phyloP scores from a whole-genome alignment of 306 rosid species.

The Cucurbita ficifolia region DNA sequence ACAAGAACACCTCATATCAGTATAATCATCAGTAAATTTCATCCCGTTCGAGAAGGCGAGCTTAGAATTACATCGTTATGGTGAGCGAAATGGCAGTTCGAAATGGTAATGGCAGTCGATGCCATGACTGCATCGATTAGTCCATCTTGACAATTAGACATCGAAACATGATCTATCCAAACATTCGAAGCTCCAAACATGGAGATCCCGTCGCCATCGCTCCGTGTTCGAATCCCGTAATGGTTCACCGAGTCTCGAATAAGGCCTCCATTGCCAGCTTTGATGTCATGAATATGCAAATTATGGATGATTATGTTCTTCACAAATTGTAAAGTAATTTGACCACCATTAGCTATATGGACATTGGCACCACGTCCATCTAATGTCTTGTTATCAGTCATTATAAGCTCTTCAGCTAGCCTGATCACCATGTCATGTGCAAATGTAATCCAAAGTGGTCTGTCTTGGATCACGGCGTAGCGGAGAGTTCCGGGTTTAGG shows the following conservation, averaged over 20 bases:
- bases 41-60: background rate
- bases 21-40: background rate
- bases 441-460: conserved; percentile 40
- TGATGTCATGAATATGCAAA: conserved; percentile 24
- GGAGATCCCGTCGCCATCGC: conserved; percentile 51
- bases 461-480: conserved; percentile 14
- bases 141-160: conserved; percentile 33
- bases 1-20: background rate
- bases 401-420: conserved; percentile 19
- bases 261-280: conserved; percentile 18
- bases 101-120: conserved; percentile 43
- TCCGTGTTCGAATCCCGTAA: conserved; percentile 16
- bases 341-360: conserved; percentile 29
- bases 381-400: conserved; percentile 33
- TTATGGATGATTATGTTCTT: conserved; percentile 30
- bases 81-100: conserved; percentile 32
- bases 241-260: conserved; percentile 31
- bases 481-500: conserved; percentile 34
- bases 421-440: conserved; percentile 18
- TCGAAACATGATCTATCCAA: conserved; percentile 47
- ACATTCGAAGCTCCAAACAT: conserved; percentile 25
- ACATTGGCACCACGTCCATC: conserved; percentile 39
- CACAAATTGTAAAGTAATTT: conserved; percentile 33
- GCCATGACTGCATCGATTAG: conserved; percentile 23
- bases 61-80: conserved; percentile 28